phyloP scores from a whole-genome alignment of 78 protist species.

The Monosiga brevicollis region DNA sequence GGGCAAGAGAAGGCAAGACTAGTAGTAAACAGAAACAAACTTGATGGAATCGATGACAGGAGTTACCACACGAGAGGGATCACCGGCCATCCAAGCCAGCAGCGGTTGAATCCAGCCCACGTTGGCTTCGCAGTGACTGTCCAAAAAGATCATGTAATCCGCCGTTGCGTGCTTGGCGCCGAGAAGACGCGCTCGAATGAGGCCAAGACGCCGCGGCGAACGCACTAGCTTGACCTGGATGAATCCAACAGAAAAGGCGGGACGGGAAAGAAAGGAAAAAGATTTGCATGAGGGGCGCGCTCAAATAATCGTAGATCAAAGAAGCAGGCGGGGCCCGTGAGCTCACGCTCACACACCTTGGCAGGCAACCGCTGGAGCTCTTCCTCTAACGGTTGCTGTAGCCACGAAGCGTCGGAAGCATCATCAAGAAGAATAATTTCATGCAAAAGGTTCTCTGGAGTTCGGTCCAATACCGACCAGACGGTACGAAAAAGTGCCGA shows the following conservation, averaged over 20 bases:
- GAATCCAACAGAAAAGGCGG: not conserved
- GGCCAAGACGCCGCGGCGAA: not conserved
- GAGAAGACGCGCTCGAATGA: not conserved
- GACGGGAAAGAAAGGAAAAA: not conserved
- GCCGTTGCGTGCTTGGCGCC: not conserved
- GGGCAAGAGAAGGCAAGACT: not conserved
- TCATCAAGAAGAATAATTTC: not conserved
- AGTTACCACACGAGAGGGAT: not conserved
- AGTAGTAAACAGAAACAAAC: not conserved
- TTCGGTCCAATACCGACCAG: not conserved
- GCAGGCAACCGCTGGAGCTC: not conserved
- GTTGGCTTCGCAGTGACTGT: slow-evolving; percentile 5
- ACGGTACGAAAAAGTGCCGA: not conserved
- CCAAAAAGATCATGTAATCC: not conserved
- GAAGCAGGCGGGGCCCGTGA: not conserved
- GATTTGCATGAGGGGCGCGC: not conserved
- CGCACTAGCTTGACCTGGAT: not conserved
- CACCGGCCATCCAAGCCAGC: not conserved
- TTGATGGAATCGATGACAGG: not conserved
- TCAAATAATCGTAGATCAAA: not conserved
- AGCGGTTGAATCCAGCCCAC: not conserved
- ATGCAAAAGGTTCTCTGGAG: not conserved
- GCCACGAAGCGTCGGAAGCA: not conserved
- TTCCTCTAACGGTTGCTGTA: not conserved
- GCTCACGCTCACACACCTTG: not conserved